Conservation (phyloP, 208 protist species). For the Crithidia sp. region DNA sequence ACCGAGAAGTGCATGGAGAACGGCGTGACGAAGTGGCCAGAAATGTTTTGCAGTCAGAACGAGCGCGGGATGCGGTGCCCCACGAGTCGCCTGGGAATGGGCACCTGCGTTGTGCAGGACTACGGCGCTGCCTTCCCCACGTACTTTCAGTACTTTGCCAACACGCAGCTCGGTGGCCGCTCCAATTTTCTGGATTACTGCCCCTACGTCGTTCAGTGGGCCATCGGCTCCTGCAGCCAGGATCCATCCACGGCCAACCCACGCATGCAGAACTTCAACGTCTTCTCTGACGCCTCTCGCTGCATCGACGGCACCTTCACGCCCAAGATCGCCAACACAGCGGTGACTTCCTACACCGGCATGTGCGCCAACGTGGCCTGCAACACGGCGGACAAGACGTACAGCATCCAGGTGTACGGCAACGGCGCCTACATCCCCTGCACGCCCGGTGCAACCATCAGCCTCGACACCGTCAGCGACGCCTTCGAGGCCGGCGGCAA, state of each 20-base stretch:
- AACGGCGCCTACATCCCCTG: background rate
- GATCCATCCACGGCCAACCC: background rate
- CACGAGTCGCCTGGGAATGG: constrained; percentile 29
- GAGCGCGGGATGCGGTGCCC: constrained; percentile 33
- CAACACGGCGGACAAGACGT: background rate
- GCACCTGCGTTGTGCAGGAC: constrained; percentile 25
- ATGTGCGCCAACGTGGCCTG: constrained; percentile 3
- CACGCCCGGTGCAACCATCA: background rate
- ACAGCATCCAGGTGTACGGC: constrained; percentile 9
- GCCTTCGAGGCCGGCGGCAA: background rate
- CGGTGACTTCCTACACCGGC: background rate
- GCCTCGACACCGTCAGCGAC: too few species aligned
- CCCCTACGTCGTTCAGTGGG: constrained; percentile 33
- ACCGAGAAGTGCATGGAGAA: constrained; percentile 46
- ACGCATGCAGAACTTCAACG: too few species aligned
- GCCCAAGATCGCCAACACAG: background rate
- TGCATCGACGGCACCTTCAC: constrained; percentile 20
- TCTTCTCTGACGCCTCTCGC: background rate
- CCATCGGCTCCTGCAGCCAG: constrained; percentile 25
- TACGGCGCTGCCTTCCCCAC: constrained; percentile 9
- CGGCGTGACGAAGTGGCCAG: constrained; percentile 34
- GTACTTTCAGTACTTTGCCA: constrained; percentile 59
- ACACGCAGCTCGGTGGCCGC: constrained; percentile 15
- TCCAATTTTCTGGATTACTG: constrained; percentile 56
- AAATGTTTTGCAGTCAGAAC: constrained; percentile 52